A percentile compares a stretch with the other conserved stretches of the same genome.
Conservation (phyloP, 176 grass and related monocot genomes). For the Cymbopogon citratus region DNA sequence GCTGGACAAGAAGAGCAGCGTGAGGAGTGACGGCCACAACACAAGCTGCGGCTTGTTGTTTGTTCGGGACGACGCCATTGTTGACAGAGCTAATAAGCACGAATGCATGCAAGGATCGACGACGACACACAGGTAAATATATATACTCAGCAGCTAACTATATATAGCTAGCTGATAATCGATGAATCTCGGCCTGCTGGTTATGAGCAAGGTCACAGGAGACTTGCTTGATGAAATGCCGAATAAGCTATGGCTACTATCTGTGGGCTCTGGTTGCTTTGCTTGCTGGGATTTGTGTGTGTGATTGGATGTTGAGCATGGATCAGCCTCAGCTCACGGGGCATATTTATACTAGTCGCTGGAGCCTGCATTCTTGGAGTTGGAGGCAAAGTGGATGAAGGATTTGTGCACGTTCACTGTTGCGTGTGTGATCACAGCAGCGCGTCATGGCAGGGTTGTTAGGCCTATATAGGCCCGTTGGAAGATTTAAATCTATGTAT, state of each 20-base stretch:
- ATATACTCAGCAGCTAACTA: too few species aligned
- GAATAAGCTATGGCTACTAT: background rate
- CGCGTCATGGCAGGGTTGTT: too few species aligned
- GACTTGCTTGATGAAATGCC: background rate
- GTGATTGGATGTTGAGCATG: background rate
- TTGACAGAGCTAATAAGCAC: background rate
- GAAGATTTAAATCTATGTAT: too few species aligned
- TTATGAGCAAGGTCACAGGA: slow-evolving; percentile 1
- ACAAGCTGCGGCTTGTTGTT: background rate
- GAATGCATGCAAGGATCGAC: background rate
- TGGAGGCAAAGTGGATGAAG: background rate
- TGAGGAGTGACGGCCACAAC: background rate
- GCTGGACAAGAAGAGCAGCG: background rate
- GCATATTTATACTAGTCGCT: background rate
- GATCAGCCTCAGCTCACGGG: background rate
- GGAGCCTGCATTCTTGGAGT: background rate
- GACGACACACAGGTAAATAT: background rate
- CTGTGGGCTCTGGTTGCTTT: background rate
- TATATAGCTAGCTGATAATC: background rate
- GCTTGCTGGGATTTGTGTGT: background rate
- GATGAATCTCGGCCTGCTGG: background rate
- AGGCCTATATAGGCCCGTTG: too few species aligned
- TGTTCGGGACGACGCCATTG: background rate
- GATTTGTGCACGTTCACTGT: background rate
- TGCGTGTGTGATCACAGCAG: background rate